phyloP scores from a whole-genome alignment of 2,329 filamentous ascomycete species.

The Ceratocystis harringtonii region DNA sequence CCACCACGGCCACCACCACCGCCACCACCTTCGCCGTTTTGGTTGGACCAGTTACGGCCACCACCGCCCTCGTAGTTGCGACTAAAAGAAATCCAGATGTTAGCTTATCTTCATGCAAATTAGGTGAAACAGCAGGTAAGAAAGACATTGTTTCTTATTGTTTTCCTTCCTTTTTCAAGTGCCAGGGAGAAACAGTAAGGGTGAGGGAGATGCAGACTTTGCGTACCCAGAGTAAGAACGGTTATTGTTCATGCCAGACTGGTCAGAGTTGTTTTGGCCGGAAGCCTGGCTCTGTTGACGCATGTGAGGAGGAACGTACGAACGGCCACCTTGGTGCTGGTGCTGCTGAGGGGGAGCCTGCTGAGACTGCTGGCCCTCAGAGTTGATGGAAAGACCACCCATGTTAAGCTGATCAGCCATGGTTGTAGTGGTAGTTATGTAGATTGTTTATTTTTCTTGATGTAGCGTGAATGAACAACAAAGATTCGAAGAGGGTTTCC shows the following conservation, averaged over 20 bases:
- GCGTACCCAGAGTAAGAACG: slow-evolving; percentile 51
- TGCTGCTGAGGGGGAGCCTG: slow-evolving; percentile 19
- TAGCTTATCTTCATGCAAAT: background rate
- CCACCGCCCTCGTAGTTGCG: slow-evolving; percentile 5
- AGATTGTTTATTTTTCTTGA: slow-evolving; percentile 1
- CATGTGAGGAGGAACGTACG: slow-evolving; percentile 79
- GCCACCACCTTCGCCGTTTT: slow-evolving; percentile 31
- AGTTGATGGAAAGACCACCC: slow-evolving; percentile 43
- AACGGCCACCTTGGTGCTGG: slow-evolving; percentile 30
- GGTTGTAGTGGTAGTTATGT: slow-evolving; percentile 23
- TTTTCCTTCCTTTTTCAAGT: too few relatives aligned
- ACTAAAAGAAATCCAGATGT: slow-evolving; percentile 3
- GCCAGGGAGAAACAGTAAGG: too few relatives aligned
- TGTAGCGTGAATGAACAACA: background rate
- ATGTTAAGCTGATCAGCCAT: slow-evolving; percentile 82
- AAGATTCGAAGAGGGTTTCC: background rate
- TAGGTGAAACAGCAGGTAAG: background rate
- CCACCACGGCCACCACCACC: slow-evolving; percentile 23
- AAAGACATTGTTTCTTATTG: background rate
- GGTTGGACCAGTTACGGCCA: slow-evolving; percentile 23
- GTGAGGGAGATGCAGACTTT: background rate
- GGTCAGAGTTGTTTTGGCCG: slow-evolving; percentile 18
- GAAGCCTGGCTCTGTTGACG: slow-evolving; percentile 34
- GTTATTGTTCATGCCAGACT: slow-evolving; percentile 43
- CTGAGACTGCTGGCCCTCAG: slow-evolving; percentile 25